These are phyloP conservation scores for Vitis rotundifolia DNA, from an alignment of 164 flowering plant genomes.

Conservation along the genomic window DNA sequence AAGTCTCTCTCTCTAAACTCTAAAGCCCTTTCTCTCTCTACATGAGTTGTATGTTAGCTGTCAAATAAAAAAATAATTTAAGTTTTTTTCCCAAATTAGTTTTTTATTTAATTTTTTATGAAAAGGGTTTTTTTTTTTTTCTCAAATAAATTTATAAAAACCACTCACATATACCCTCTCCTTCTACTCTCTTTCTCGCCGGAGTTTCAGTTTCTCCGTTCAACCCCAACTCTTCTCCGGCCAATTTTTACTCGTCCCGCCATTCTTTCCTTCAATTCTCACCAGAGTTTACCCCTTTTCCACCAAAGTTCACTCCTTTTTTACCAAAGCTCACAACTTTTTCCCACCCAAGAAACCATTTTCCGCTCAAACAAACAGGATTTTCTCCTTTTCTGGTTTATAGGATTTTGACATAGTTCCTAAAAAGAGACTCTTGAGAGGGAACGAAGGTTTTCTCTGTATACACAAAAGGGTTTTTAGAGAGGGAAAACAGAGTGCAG, in stretches of 20 bases:
- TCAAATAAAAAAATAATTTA: slow-evolving; percentile 8
- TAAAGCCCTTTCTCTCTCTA: no score
- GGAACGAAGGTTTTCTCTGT: no score
- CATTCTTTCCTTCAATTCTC: no score
- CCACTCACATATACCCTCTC: neutral
- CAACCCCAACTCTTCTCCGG: neutral
- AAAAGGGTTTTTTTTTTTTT: neutral
- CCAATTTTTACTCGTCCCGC: neutral
- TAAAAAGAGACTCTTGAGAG: no score
- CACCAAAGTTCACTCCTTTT: no score
- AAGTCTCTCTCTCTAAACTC: neutral
- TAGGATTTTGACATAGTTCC: no score
- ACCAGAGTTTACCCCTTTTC: no score
- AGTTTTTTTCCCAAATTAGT: neutral
- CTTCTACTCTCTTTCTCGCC: neutral
- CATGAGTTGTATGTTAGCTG: slow-evolving; percentile 33
- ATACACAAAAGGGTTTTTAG: no score
- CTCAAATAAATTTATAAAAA: neutral
- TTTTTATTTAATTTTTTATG: slow-evolving; percentile 1
- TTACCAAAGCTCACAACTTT: no score
- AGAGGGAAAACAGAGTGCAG: neutral
- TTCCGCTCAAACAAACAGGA: no score
- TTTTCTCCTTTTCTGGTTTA: no score
- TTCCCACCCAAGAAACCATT: no score
- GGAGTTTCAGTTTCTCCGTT: slow-evolving; percentile 6